These are phyloP conservation scores for Vickermania ingenoplastis DNA, from an alignment of 208 protist species.

Conservation along the genomic window DNA sequence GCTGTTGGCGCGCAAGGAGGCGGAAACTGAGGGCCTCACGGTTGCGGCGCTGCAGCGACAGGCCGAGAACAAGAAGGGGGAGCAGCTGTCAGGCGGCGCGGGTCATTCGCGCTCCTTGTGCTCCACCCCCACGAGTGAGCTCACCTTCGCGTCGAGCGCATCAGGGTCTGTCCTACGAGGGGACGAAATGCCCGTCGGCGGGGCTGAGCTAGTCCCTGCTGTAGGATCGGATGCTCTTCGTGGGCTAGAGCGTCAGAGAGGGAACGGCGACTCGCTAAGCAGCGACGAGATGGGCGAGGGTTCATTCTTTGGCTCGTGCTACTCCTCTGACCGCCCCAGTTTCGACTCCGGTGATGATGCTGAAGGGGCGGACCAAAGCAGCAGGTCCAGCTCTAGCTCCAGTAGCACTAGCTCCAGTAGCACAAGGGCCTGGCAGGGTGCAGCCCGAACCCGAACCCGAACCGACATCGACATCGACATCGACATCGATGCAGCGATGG, in stretches of 20 bases:
- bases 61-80: background rate
- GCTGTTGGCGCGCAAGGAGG: slow-evolving; percentile 19
- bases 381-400: too few species aligned
- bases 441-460: background rate
- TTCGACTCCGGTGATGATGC: slow-evolving; percentile 6
- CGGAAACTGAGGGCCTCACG: background rate
- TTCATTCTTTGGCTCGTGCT: slow-evolving; percentile 25
- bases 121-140: background rate
- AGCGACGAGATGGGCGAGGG: background rate
- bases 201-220: background rate
- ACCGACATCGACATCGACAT: too few species aligned
- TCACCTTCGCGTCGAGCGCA: background rate
- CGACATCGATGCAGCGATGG: too few species aligned
- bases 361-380: background rate
- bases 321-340: slow-evolving; percentile 34
- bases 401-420: too few species aligned
- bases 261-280: background rate
- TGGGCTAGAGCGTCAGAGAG: background rate
- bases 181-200: background rate
- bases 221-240: background rate
- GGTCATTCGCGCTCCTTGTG: background rate
- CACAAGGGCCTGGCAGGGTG: background rate
- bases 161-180: background rate
- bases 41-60: background rate
- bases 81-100: too few species aligned